Base-by-base conservation (phyloP, 139 green algal genomes). In the Dunaliella sp. region DNA sequence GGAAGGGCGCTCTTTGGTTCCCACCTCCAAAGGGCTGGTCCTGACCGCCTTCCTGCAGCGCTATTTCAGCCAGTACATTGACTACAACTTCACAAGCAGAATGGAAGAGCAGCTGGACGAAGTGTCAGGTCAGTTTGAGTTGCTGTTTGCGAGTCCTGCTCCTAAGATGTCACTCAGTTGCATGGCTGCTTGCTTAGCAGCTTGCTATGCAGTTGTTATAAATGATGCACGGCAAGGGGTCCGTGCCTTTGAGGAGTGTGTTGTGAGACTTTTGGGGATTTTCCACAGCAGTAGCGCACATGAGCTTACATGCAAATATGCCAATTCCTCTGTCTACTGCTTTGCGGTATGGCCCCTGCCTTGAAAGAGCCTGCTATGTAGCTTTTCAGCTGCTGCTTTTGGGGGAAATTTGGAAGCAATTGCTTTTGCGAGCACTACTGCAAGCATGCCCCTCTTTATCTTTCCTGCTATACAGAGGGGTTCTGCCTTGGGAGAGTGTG, bases 11-110 rank as follows among this genome's bases (percentile, higher is more conserved):
- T n/a, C 87, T 21, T 90, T 98, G 81, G 77, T 93, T 21, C 89
- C 94, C 26, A 90, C 89, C 34, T 83, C 86, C 3, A 85, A 93
- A 59, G 95, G 96, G 36, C 89, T 91, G 1, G 84, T 98, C 82
- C 90, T 98, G 38, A 87, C 86, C 0, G 84, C 90, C 26, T 98
- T 97, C 93, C 88, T 98, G 72, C 38, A 88, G 32, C n/a, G 37
- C 22, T 95, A 95, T 88, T 98, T 98, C 83, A n/a, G 48, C 1
- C 38, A 86, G 37, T 97, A 95, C 82, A 92, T 98, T 31, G 94
- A 98, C 90, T 94, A 94, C 80, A 81, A 79, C 80, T 98, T 97
- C 91, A 98, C 94, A 0, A 84, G 86, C 0, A 65, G 79, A 28
- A 85, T 97, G 92, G 94, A 96, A 83, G 80, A 75, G 75, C 80